Evolutionary conservation across 1,284 basidiomycete species (phyloP).

Genomic region (Mycena citricolor): DNA sequence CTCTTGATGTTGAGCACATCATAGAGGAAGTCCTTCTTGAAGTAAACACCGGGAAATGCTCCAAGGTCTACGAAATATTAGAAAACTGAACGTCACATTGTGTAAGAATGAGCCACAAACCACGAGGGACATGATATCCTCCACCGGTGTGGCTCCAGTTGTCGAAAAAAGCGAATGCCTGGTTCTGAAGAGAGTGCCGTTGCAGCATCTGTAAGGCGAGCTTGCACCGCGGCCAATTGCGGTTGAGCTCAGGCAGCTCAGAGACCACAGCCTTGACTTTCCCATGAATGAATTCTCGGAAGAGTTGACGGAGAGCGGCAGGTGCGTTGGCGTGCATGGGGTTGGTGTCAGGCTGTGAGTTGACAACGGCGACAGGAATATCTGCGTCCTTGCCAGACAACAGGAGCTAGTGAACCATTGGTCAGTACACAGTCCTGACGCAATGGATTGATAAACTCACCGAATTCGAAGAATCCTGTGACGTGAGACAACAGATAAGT

Average conservation of each 20-base stretch:
- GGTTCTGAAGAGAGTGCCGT: background rate
- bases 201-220: background rate
- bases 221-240: slow-evolving; percentile 5
- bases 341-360: too few species aligned
- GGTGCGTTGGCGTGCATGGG: background rate
- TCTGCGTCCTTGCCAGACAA: too few species aligned
- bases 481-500: too few species aligned
- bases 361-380: too few species aligned
- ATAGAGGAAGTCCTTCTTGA: slow-evolving; percentile 3
- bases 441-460: too few species aligned
- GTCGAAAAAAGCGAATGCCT: background rate
- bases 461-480: too few species aligned
- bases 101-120: background rate
- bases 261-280: background rate
- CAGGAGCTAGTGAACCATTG: too few species aligned
- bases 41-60: background rate
- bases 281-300: background rate
- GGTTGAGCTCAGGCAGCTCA: background rate
- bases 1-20: slow-evolving; percentile 5
- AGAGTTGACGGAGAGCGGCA: background rate
- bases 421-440: too few species aligned
- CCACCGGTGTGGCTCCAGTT: slow-evolving; percentile 2
- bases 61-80: background rate
- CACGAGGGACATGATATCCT: background rate
- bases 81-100: background rate